These are phyloP conservation scores for Hypoxylon lienhwacheense DNA, from an alignment of 495 filamentous ascomycete species.

Conservation along the genomic window DNA sequence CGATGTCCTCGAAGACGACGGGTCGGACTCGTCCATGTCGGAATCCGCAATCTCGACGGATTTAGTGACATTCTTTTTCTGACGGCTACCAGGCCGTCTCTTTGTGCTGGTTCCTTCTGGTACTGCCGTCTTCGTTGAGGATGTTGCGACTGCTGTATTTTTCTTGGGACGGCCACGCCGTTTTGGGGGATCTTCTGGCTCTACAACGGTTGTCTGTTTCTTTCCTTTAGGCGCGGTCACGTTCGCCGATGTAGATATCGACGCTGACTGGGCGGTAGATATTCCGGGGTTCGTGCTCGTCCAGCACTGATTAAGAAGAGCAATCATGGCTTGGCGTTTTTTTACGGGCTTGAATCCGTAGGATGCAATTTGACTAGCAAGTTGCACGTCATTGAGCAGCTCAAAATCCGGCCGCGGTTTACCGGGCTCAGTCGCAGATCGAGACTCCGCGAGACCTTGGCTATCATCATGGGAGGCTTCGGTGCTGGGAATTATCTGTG, in stretches of 20 bases:
- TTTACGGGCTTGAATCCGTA: slow-evolving; percentile 79
- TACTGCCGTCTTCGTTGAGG: slow-evolving; percentile 11
- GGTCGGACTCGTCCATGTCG: slow-evolving; percentile 9
- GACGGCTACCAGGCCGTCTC: slow-evolving; percentile 18
- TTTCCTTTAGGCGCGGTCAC: slow-evolving; percentile 10
- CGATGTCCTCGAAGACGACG: slow-evolving; percentile 43
- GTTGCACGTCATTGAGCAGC: slow-evolving; percentile 63
- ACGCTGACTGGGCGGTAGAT: slow-evolving; percentile 6
- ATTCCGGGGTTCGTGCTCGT: slow-evolving; percentile 44
- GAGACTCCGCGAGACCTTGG: slow-evolving; percentile 1
- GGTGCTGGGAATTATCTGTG: slow-evolving; percentile 16
- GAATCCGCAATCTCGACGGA: slow-evolving; percentile 69
- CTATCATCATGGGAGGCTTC: slow-evolving; percentile 16
- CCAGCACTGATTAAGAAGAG: slow-evolving; percentile 75
- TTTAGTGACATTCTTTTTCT: slow-evolving; percentile 22
- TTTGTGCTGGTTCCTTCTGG: slow-evolving; percentile 28
- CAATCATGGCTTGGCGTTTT: slow-evolving; percentile 69
- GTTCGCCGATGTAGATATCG: slow-evolving; percentile 31
- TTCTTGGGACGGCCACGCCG: slow-evolving; percentile 53
- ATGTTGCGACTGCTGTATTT: slow-evolving; percentile 18
- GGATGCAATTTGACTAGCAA: slow-evolving; percentile 61
- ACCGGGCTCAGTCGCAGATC: slow-evolving; percentile 32
- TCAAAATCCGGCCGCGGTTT: slow-evolving; percentile 59
- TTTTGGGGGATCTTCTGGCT: slow-evolving; percentile 32
- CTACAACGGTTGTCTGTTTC: neutral